Conservation (phyloP, 495 filamentous ascomycete species). For the Penicillium silybi region DNA sequence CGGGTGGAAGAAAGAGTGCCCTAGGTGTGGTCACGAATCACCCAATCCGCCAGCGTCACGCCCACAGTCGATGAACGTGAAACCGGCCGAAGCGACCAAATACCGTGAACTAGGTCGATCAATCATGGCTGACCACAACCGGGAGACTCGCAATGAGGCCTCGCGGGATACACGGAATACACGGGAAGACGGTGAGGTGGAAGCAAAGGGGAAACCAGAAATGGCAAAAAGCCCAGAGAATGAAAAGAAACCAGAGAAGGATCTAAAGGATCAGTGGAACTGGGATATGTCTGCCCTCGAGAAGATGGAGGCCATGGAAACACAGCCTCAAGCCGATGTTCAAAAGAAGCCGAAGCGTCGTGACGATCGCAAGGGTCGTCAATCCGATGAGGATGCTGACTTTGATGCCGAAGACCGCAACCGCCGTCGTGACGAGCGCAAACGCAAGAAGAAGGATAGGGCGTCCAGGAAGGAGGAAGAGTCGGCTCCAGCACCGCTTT, state of each 20-base stretch:
- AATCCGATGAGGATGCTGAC: slow-evolving; percentile 33
- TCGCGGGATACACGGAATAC: neutral
- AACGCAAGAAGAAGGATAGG: slow-evolving; percentile 46
- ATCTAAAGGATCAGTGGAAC: slow-evolving; percentile 25
- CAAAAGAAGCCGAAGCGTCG: slow-evolving; percentile 24
- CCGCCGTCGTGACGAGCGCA: slow-evolving; percentile 36
- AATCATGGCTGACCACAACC: slow-evolving; percentile 5
- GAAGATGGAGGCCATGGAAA: slow-evolving; percentile 16
- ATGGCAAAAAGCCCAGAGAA: slow-evolving; percentile 3
- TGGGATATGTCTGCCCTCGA: slow-evolving; percentile 36
- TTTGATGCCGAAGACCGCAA: slow-evolving; percentile 32
- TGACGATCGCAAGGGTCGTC: slow-evolving; percentile 22
- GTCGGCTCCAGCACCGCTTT: slow-evolving; percentile 56
- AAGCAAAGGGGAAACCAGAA: neutral
- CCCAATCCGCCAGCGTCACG: neutral
- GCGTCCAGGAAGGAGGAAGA: slow-evolving; percentile 30
- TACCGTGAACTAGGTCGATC: slow-evolving; percentile 20
- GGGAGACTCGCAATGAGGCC: neutral
- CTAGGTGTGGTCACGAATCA: neutral
- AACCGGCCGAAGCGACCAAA: slow-evolving; percentile 9
- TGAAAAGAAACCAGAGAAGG: slow-evolving; percentile 1
- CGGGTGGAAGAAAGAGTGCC: neutral
- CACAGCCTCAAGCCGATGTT: slow-evolving; percentile 1
- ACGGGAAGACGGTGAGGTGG: neutral
- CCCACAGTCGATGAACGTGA: neutral